These are phyloP conservation scores for Acanthamoeba castellanii DNA, from an alignment of 208 protist genomes.

Conservation along the genomic window DNA sequence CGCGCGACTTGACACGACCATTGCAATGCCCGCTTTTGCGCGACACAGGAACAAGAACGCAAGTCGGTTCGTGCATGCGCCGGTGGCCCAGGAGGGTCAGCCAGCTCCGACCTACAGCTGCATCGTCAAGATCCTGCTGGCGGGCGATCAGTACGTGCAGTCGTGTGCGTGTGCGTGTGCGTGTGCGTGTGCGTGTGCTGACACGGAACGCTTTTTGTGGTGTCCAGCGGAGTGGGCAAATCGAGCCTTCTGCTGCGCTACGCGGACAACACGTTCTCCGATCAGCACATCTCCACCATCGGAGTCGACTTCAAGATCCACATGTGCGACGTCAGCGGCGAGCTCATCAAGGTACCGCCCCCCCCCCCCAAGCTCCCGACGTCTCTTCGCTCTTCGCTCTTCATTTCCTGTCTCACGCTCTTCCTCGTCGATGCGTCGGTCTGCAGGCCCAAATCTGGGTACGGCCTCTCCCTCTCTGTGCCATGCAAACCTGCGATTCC, in stretches of 20 bases:
- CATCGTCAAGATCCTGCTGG: background rate
- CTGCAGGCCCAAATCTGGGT: background rate
- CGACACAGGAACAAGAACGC: background rate
- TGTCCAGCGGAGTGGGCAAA: constrained; percentile 20
- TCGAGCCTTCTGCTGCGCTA: background rate
- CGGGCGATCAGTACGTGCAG: background rate
- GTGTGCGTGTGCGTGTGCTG: background rate
- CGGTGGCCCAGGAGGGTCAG: background rate
- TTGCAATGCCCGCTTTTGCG: too few species aligned
- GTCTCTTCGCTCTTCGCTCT: background rate
- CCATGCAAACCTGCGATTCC: too few species aligned
- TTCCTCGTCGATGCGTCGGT: background rate
- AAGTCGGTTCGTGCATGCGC: background rate
- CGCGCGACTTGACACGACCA: background rate
- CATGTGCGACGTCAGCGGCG: background rate
- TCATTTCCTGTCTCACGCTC: background rate
- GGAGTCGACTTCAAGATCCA: constrained; percentile 24
- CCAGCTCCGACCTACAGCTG: background rate
- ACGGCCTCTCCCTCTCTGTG: background rate
- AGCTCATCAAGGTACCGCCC: background rate
- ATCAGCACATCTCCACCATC: background rate
- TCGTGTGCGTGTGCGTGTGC: background rate
- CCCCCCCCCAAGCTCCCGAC: background rate
- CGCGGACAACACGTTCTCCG: background rate
- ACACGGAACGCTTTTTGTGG: too few species aligned